Base-by-base conservation (phyloP, 164 flowering plant genomes). In the Umbilicus rupestris region DNA sequence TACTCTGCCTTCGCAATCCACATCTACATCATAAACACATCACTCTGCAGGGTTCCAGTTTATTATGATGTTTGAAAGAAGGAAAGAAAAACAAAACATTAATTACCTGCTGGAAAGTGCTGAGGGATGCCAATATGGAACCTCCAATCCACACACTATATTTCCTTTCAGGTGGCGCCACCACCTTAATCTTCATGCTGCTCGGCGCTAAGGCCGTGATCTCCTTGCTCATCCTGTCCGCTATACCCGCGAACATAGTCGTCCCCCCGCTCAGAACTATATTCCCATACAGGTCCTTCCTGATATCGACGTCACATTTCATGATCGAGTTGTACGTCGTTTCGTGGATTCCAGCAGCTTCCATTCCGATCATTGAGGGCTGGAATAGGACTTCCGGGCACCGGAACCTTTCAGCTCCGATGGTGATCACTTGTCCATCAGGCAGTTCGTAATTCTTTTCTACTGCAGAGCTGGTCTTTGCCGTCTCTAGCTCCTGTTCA, bases 241-340 rank as follows among this genome's bases (percentile, higher is more conserved):
- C 64, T 14, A 62, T 62, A 16, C 64, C 64, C 6, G 64, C 39
- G 41, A 62, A 62, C 64, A 62, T 62, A 7, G 64, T 62, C 17
- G 64, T 62, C 2, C 64, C 64, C 2, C 64, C 64, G 22, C 64
- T 62, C 12, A 62, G 64, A 62, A 62, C 64, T 14, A 62, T 62
- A 7, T 62, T 62, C 8, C 64, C 64, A 62, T 62, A 62, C 7
- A 62, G 41, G 12, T 62, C 64, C 41, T 62, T 62, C 16, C 64
- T 62, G 64, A 62, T 62, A 62, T 62, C 64, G 3, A 62, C 64
- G n/a, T 62, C 64, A 62, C 64, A 62, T 16, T 62, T 62, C 64
- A 62, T 62, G 7, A 62, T 62, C 14, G 64, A 62, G 41, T 62
- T 62, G 12, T 62, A 62, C 12, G 64, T 62, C 7, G 64, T 62